Evolutionary conservation across 2,329 filamentous ascomycete species (phyloP), one percentile per base, ranked within the genome.

Genomic region (Fusarium pseudocircinatum): DNA sequence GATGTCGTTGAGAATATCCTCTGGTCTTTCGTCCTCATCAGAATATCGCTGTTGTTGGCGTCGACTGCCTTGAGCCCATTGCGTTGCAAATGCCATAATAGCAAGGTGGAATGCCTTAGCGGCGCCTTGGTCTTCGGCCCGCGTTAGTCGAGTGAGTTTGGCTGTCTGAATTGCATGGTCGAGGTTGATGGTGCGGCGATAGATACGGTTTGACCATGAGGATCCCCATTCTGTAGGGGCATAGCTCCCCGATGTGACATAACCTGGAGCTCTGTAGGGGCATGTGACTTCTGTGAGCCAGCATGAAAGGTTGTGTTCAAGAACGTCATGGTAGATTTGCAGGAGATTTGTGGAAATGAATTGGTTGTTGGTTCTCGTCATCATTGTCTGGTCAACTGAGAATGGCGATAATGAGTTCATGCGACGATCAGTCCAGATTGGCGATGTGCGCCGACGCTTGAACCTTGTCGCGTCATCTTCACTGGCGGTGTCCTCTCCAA

Each of bases 51-150:
- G 72, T 20, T 63, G 53, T 44, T 78, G 77, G 15, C 77, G 77
- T 30, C 82, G 75, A 54, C 74, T 77, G 4, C 75, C 75, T 24
- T 77, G 75, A 4, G 75, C 72, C 75, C 75, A 77, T 36, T 77
- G 75, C 7, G 75, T 77, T 12, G 75, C 75, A 67, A 77, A 77
- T 2, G 75, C 72, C 75, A 77, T 77, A 40, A 77, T 77, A 9
- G 73, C 42, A 6, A 77, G 73, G 2, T 77, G 75, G 3, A 77
- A 64, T 6, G 75, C 75, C 16, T 63, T 72, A 4, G 65, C 42
- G 3, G 67, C 67, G 24, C 69, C 65, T 63, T 75, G 66, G 2
- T 77, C 72, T 30, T 77, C 69, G 3, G 67, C 40, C 8, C 67
- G 72, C 15, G 65, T 73, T 18, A 77, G 60, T 7, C 58, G 65